Percentiles rank a stretch among this genome's conserved stretches.
phyloP scores from a whole-genome alignment of 257 asterid genomes.

The Nicotiana paniculata region DNA sequence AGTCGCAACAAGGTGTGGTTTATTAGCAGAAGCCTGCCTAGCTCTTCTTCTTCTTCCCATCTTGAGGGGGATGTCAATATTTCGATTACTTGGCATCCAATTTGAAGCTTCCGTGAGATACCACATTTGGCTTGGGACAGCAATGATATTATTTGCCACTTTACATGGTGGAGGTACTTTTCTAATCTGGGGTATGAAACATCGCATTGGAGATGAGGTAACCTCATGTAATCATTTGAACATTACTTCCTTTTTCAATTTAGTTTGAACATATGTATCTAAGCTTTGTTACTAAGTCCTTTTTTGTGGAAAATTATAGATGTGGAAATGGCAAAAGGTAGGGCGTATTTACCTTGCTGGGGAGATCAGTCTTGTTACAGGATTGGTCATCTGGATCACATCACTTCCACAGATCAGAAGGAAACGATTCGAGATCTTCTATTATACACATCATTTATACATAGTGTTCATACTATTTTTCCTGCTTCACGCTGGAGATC shows the following conservation, averaged over 20 bases:
- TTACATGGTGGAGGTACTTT: slow-evolving; percentile 68
- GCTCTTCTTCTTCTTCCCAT: slow-evolving; percentile 81
- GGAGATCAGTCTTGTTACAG: slow-evolving; percentile 55
- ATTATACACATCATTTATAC: slow-evolving; percentile 75
- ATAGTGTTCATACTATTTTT: slow-evolving; percentile 52
- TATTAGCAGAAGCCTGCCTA: slow-evolving; percentile 78
- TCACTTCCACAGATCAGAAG: slow-evolving; percentile 73
- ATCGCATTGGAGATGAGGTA: slow-evolving; percentile 70
- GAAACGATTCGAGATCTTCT: slow-evolving; percentile 55
- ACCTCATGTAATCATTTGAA: background rate
- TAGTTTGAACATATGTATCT: background rate
- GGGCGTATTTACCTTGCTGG: slow-evolving; percentile 88
- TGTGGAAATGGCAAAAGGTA: slow-evolving; percentile 83
- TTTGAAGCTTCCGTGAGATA: slow-evolving; percentile 79
- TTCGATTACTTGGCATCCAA: slow-evolving; percentile 55
- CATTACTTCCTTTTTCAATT: background rate
- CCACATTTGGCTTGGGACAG: slow-evolving; percentile 71
- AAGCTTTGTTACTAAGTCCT: background rate
- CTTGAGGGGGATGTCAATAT: slow-evolving; percentile 63
- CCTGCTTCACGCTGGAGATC: slow-evolving; percentile 88
- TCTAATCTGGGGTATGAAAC: slow-evolving; percentile 66
- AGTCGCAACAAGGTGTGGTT: slow-evolving; percentile 67
- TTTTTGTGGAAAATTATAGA: slow-evolving; percentile 28
- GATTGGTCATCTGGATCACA: slow-evolving; percentile 53
- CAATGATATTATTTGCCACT: slow-evolving; percentile 58